These are phyloP conservation scores for Metschnikowia chrysomelidarum DNA, from an alignment of 805 yeast species.

Conservation along the genomic window DNA sequence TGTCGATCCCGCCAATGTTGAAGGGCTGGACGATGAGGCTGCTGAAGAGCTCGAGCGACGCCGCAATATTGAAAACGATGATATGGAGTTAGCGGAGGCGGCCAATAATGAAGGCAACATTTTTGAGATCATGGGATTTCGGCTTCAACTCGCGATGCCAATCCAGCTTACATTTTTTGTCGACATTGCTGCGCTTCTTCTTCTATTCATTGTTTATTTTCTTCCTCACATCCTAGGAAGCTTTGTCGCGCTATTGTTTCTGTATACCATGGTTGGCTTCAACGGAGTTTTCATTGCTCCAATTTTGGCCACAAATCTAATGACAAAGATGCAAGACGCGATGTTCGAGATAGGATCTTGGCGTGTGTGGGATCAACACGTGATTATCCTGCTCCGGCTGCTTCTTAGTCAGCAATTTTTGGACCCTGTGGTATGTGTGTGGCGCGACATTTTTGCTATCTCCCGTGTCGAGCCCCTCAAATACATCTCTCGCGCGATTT, in stretches of 20 bases:
- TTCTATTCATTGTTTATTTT: constrained; percentile 43
- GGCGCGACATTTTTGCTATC: constrained; percentile 3
- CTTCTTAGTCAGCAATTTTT: constrained; percentile 2
- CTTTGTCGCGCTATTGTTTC: constrained; percentile 6
- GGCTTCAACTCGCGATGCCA: constrained; percentile 35
- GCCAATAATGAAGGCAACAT: constrained; percentile 24
- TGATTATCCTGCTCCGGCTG: neutral
- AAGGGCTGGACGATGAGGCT: constrained; percentile 13
- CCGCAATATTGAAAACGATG: constrained; percentile 16
- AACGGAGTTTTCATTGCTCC: constrained; percentile 7
- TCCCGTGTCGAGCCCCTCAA: constrained; percentile 25
- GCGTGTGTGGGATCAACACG: neutral
- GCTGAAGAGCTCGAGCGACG: constrained; percentile 17
- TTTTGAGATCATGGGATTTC: constrained; percentile 36
- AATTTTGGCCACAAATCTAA: neutral
- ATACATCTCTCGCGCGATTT: constrained; percentile 35
- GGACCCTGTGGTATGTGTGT: constrained; percentile 4
- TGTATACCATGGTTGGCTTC: constrained; percentile 6
- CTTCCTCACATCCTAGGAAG: constrained; percentile 50
- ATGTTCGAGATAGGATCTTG: too few species aligned
- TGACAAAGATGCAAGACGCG: neutral
- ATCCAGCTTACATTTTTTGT: constrained; percentile 31
- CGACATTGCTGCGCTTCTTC: constrained; percentile 32
- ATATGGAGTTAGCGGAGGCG: constrained; percentile 16
- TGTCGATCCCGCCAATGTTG: too few species aligned